phyloP scores from a whole-genome alignment of 768 basidiomycete species.

The Daedalea quercina region DNA sequence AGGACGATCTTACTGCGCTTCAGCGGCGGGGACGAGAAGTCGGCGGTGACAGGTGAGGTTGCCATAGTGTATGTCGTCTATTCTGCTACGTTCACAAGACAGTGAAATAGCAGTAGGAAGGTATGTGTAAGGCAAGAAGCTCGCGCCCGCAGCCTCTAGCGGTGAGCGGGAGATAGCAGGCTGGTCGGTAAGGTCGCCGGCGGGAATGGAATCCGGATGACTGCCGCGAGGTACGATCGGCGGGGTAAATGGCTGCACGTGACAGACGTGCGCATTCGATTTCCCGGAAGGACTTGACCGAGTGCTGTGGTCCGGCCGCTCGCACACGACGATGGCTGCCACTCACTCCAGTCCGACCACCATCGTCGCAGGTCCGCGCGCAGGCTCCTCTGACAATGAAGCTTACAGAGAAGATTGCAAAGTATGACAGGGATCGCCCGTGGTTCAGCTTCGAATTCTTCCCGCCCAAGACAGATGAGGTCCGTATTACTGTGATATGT shows the following conservation, averaged over 20 bases:
- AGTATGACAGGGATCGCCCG: constrained; percentile 40
- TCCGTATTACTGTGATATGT: constrained; percentile 22
- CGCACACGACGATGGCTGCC: neutral
- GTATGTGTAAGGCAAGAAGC: neutral
- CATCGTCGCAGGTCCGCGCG: neutral
- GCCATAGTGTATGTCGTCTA: constrained; percentile 15
- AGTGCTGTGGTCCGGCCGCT: neutral
- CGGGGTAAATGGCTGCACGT: neutral
- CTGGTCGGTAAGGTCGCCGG: neutral
- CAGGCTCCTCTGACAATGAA: constrained; percentile 43
- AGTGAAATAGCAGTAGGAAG: constrained; percentile 21
- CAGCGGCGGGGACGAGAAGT: constrained; percentile 83
- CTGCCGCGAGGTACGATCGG: too few species aligned
- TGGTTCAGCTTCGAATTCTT: constrained; percentile 98
- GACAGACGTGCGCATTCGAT: neutral
- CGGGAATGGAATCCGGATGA: neutral
- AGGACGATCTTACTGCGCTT: constrained; percentile 97
- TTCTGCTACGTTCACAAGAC: neutral
- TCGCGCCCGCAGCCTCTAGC: neutral
- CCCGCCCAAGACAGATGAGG: constrained; percentile 90
- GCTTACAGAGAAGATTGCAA: constrained; percentile 60
- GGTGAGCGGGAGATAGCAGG: neutral
- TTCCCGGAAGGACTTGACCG: neutral
- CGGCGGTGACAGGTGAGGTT: constrained; percentile 66
- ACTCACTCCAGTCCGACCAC: neutral